A percentile compares a stretch with the other conserved stretches of the same genome.
These are phyloP conservation scores for Penicillium italicum DNA, from an alignment of 2,329 filamentous ascomycete genomes.

Conservation along the genomic window DNA sequence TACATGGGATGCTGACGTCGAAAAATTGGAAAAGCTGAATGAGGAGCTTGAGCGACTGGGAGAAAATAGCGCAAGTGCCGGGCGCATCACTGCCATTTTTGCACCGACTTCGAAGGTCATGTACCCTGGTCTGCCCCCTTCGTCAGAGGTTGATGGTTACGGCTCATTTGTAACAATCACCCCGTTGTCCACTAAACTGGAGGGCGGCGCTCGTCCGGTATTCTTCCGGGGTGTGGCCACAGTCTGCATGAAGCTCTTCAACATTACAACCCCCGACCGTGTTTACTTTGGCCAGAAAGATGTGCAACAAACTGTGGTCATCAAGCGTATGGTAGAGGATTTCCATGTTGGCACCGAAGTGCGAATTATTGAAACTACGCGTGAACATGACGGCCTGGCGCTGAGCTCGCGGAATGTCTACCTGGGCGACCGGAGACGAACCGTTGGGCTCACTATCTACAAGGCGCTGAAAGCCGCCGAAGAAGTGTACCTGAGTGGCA, in stretches of 20 bases:
- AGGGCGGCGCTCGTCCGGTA: conserved; percentile 81
- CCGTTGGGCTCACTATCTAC: conserved; percentile 68
- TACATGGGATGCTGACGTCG: conserved; percentile 77
- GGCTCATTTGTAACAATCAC: conserved; percentile 92
- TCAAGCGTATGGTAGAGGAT: conserved; percentile 81
- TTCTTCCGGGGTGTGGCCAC: conserved; percentile 97
- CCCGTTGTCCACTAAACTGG: conserved; percentile 73
- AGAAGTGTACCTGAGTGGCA: conserved; percentile 56
- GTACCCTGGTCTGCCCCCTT: conserved; percentile 77
- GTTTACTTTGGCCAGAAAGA: conserved; percentile 98
- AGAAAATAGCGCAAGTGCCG: conserved; percentile 35
- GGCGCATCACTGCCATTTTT: conserved; percentile 77
- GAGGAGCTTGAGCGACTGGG: conserved; percentile 64
- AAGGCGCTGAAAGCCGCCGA: conserved; percentile 69
- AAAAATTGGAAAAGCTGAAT: conserved; percentile 65
- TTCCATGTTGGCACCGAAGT: conserved; percentile 76
- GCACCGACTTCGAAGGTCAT: conserved; percentile 77
- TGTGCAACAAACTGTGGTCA: conserved; percentile 89
- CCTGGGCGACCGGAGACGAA: conserved; percentile 70
- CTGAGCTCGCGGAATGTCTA: conserved; percentile 94
- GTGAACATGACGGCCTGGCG: conserved; percentile 78
- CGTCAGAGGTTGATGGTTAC: conserved; percentile 67
- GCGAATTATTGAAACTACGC: conserved; percentile 67
- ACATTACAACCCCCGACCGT: conserved; percentile 70
- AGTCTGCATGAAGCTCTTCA: conserved; percentile 91